phyloP scores from a whole-genome alignment of 2,329 filamentous ascomycete genomes.

The Fusarium domesticum region DNA sequence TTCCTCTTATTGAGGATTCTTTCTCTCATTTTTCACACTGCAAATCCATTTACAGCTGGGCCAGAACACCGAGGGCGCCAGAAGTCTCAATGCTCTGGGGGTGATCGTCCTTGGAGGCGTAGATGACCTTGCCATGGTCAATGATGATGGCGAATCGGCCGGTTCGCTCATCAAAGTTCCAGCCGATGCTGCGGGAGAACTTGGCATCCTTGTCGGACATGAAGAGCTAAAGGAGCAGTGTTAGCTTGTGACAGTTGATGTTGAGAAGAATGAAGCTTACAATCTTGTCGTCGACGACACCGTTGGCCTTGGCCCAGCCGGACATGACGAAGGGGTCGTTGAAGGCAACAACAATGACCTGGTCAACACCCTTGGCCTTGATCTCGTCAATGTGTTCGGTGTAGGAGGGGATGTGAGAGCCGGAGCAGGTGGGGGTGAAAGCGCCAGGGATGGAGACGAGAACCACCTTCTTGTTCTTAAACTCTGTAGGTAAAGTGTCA shows the following conservation, averaged over 20 bases:
- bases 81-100: slow-evolving; percentile 44
- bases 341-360: slow-evolving; percentile 75
- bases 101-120: slow-evolving; percentile 70
- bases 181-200: slow-evolving; percentile 77
- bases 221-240: slow-evolving; percentile 56
- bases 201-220: slow-evolving; percentile 65
- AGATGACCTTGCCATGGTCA: slow-evolving; percentile 79
- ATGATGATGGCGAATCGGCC: slow-evolving; percentile 77
- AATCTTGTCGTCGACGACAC: slow-evolving; percentile 64
- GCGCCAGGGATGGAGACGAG: slow-evolving; percentile 62
- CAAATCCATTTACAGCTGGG: slow-evolving; percentile 46
- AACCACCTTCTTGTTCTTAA: slow-evolving; percentile 55
- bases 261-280: slow-evolving; percentile 36
- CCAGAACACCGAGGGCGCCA: slow-evolving; percentile 52
- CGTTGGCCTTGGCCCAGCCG: slow-evolving; percentile 87
- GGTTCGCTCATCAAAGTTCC: slow-evolving; percentile 71
- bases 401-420: slow-evolving; percentile 77
- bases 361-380: slow-evolving; percentile 77
- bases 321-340: slow-evolving; percentile 88
- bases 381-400: slow-evolving; percentile 67
- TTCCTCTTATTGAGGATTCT: slow-evolving; percentile 2
- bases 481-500: slow-evolving; percentile 39
- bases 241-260: slow-evolving; percentile 6
- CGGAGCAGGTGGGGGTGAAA: slow-evolving; percentile 85
- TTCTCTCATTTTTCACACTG: slow-evolving; percentile 7